A percentile compares a stretch with the other conserved stretches of the same genome.
phyloP scores from a whole-genome alignment of 2,329 filamentous ascomycete species.

The Aurifilum marmelostoma region DNA sequence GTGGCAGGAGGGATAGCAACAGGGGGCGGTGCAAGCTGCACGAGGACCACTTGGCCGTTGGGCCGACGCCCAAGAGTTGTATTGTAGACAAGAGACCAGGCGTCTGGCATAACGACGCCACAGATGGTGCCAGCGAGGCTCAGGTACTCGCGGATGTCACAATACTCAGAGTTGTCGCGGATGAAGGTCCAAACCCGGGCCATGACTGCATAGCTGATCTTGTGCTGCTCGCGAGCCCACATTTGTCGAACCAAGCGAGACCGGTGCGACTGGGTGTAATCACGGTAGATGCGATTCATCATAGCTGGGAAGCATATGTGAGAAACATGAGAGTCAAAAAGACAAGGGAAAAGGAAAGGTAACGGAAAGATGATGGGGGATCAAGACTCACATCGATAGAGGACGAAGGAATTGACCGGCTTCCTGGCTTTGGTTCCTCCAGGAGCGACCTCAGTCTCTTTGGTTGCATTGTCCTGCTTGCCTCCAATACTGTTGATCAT shows the following conservation, averaged over 20 bases:
- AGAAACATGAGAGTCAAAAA: neutral
- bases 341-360: too few relatives aligned
- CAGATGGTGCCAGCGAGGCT: neutral
- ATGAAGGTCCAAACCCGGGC: conserved; percentile 21
- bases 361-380: too few relatives aligned
- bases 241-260: conserved; percentile 13
- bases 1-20: neutral
- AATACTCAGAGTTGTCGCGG: conserved; percentile 16
- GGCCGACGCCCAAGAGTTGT: neutral
- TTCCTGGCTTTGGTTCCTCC: conserved; percentile 1
- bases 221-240: conserved; percentile 23
- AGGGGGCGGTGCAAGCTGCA: neutral
- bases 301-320: neutral
- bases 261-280: neutral
- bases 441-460: neutral
- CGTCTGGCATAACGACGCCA: conserved; percentile 4
- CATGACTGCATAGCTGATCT: conserved; percentile 17
- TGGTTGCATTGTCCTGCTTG: neutral
- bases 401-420: conserved; percentile 21
- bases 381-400: conserved; percentile 21
- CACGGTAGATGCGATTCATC: conserved; percentile 4
- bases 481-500: neutral
- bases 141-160: neutral
- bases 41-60: neutral
- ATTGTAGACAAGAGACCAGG: conserved; percentile 12